Conservation (phyloP, 202 grass and related monocot species). For the Hordeum pubiflorum region DNA sequence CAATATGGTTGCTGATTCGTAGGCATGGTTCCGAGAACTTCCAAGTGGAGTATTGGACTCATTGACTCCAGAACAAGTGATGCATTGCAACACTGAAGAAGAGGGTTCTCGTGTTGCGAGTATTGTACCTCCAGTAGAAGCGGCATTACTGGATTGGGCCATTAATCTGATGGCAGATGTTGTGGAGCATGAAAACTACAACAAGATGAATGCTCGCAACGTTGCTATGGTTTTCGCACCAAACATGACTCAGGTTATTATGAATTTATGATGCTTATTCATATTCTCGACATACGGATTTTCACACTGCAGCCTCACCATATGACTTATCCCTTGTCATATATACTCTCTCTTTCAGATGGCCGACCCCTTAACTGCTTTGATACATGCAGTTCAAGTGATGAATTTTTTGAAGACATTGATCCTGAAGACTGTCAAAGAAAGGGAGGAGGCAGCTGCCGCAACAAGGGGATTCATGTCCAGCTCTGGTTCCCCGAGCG, state of each 20-base stretch:
- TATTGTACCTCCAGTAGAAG: slow-evolving; percentile 57
- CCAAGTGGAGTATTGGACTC: slow-evolving; percentile 78
- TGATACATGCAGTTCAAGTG: slow-evolving; percentile 97
- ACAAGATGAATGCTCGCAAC: slow-evolving; percentile 96
- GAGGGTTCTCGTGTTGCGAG: slow-evolving; percentile 62
- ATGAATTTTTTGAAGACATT: slow-evolving; percentile 98
- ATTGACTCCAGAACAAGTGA: slow-evolving; percentile 79
- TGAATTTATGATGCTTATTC: slow-evolving; percentile 15
- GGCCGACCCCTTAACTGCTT: slow-evolving; percentile 90
- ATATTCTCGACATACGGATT: not conserved
- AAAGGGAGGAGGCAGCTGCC: slow-evolving; percentile 54
- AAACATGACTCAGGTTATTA: slow-evolving; percentile 88
- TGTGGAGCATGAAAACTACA: slow-evolving; percentile 65
- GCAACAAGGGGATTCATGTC: slow-evolving; percentile 16
- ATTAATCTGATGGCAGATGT: slow-evolving; percentile 97
- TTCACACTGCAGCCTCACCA: not conserved
- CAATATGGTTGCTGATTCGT: slow-evolving; percentile 19
- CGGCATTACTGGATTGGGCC: slow-evolving; percentile 85
- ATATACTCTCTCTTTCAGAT: slow-evolving; percentile 56
- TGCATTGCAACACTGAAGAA: slow-evolving; percentile 93
- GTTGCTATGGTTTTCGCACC: slow-evolving; percentile 99
- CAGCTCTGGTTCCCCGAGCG: slow-evolving; percentile 55
- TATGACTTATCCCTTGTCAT: not conserved
- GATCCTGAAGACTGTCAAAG: slow-evolving; percentile 66
- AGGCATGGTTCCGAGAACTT: slow-evolving; percentile 97